A percentile compares a stretch with the other conserved stretches of the same genome.
These are phyloP conservation scores for Fusarium sp. DNA, from an alignment of 2,329 filamentous ascomycete genomes.

Conservation along the genomic window DNA sequence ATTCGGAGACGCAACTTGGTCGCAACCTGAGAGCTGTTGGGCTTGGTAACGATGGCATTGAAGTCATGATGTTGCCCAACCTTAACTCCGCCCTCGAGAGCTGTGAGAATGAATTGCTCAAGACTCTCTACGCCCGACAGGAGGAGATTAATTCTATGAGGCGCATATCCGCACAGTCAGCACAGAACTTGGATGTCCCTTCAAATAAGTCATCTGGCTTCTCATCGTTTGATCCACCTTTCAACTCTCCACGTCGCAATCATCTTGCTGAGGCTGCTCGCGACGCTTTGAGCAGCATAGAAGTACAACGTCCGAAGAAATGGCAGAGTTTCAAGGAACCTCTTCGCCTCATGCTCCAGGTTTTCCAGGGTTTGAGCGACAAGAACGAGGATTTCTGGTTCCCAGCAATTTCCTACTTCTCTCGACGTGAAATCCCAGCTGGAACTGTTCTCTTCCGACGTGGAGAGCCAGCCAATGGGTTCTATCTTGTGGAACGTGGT, in stretches of 20 bases:
- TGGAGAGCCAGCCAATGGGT: constrained; percentile 81
- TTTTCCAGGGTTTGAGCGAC: constrained; percentile 89
- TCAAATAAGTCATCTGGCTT: constrained; percentile 49
- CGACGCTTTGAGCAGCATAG: constrained; percentile 76
- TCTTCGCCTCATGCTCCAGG: constrained; percentile 89
- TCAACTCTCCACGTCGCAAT: constrained; percentile 83
- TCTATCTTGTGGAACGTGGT: constrained; percentile 91
- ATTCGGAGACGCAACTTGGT: constrained; percentile 80
- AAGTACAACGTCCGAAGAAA: constrained; percentile 69
- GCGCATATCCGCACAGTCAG: constrained; percentile 56
- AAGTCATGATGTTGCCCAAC: constrained; percentile 85
- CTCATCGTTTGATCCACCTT: constrained; percentile 57
- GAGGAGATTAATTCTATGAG: constrained; percentile 67
- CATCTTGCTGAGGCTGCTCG: constrained; percentile 84
- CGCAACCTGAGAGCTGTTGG: constrained; percentile 86
- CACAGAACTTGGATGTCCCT: constrained; percentile 64
- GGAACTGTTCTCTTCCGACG: constrained; percentile 82
- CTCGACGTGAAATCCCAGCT: constrained; percentile 72
- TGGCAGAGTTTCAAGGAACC: constrained; percentile 93
- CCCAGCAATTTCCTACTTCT: constrained; percentile 80
- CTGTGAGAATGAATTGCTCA: constrained; percentile 94
- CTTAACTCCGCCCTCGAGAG: constrained; percentile 93
- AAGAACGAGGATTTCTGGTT: constrained; percentile 98
- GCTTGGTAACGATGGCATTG: constrained; percentile 77
- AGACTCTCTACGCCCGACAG: constrained; percentile 79